Evolutionary conservation across 148 eudicot species (phyloP).

Genomic region (Selenicereus undatus): DNA sequence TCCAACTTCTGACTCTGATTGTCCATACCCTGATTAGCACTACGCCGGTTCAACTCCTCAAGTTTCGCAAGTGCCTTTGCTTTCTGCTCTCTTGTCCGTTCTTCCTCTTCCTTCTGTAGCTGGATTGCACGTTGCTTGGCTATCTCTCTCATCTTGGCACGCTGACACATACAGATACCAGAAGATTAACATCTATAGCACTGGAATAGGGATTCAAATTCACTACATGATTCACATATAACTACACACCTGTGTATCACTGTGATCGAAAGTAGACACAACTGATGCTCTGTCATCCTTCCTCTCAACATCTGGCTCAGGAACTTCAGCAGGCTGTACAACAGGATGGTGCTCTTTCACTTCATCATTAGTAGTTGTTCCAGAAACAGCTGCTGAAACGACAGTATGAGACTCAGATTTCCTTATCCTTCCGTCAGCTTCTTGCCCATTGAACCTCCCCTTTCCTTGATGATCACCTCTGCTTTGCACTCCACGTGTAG

Average conservation of each 20-base stretch:
- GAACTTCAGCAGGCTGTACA: conserved; percentile 34
- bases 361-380: conserved; percentile 29
- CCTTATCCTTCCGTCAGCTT: conserved; percentile 55
- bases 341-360: conserved; percentile 21
- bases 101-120: conserved; percentile 90
- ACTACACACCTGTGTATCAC: conserved; percentile 46
- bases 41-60: conserved; percentile 81
- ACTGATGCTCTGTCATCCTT: conserved; percentile 40
- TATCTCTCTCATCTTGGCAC: conserved; percentile 72
- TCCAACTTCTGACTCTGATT: conserved; percentile 41
- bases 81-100: conserved; percentile 75
- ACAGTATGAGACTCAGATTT: conserved; percentile 41
- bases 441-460: conserved; percentile 45
- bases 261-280: conserved; percentile 37
- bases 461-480: conserved; percentile 46
- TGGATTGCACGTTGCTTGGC: conserved; percentile 82
- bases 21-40: conserved; percentile 42
- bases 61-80: conserved; percentile 94
- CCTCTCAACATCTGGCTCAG: conserved; percentile 26
- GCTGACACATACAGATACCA: conserved; percentile 42
- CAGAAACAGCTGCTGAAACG: conserved; percentile 30
- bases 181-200: conserved; percentile 9
- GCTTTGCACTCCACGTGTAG: conserved; percentile 43
- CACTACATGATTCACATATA: conserved; percentile 4
- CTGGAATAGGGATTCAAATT: neutral